Conservation (phyloP, 257 asterid genomes). For the Primulina huaijiensis region DNA sequence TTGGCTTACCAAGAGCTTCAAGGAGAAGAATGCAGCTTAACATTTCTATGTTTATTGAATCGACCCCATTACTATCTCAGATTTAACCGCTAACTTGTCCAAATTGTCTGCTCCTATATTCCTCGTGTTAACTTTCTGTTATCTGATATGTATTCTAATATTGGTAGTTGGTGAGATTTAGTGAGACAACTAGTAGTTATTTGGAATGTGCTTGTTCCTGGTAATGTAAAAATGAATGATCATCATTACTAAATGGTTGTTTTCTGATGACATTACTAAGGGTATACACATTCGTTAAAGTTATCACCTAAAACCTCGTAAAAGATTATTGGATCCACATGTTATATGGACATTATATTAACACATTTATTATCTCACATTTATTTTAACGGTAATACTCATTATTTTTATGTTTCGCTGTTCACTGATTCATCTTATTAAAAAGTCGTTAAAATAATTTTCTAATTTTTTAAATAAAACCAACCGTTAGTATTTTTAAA, state of each 20-base stretch:
- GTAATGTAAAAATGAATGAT: slow-evolving; percentile 13
- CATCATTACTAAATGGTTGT: slow-evolving; percentile 1
- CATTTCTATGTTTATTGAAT: not conserved
- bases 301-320: too few species aligned
- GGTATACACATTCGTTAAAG: too few species aligned
- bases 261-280: not conserved
- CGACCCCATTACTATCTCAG: not conserved
- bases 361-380: too few species aligned
- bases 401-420: too few species aligned
- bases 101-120: not conserved
- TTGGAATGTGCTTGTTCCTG: slow-evolving; percentile 40
- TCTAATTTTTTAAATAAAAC: too few species aligned
- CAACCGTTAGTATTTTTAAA: too few species aligned
- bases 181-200: slow-evolving; percentile 6
- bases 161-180: slow-evolving; percentile 3
- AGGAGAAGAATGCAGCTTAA: slow-evolving; percentile 39
- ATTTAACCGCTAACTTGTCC: slow-evolving; percentile 28
- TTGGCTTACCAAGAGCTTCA: slow-evolving; percentile 95
- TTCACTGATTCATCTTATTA: too few species aligned
- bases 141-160: not conserved
- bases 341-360: too few species aligned
- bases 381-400: too few species aligned
- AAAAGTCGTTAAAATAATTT: too few species aligned
- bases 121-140: not conserved
- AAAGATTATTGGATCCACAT: too few species aligned